Conservation (phyloP, 148 eudicot genomes). For the Heliamphora exappendiculata region DNA sequence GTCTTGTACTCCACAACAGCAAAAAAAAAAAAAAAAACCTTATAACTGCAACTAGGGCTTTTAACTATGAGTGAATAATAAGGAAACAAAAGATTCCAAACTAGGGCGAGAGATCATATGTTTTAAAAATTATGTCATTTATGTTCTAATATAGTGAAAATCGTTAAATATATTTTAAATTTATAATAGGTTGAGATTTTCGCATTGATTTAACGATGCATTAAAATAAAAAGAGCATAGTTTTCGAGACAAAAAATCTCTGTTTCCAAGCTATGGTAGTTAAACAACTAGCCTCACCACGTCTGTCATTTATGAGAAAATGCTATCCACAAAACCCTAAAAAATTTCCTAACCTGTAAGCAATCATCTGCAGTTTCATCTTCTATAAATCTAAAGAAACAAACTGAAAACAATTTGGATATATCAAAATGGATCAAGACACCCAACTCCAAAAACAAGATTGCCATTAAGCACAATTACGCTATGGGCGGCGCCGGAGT, state of each 20-base stretch:
- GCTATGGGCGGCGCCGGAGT: constrained; percentile 43
- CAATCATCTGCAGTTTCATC: constrained; percentile 3
- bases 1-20: constrained; percentile 1
- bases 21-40: not conserved
- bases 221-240: too few species aligned
- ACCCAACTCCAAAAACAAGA: not conserved
- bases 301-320: constrained; percentile 11
- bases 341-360: constrained; percentile 1
- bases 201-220: too few species aligned
- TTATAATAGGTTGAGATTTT: too few species aligned
- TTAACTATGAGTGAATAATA: not conserved
- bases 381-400: constrained; percentile 4
- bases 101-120: too few species aligned
- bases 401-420: not conserved
- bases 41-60: constrained; percentile 2
- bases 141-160: too few species aligned
- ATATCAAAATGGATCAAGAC: not conserved
- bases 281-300: constrained; percentile 17
- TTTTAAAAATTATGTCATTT: too few species aligned
- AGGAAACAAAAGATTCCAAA: not conserved
- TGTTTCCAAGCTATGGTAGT: too few species aligned
- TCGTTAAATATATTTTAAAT: too few species aligned
- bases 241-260: too few species aligned
- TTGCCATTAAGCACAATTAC: constrained; percentile 8
- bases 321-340: constrained; percentile 6